These are phyloP conservation scores for Xylariaceae sp. DNA, from an alignment of 2,329 filamentous ascomycete species.

Conservation along the genomic window DNA sequence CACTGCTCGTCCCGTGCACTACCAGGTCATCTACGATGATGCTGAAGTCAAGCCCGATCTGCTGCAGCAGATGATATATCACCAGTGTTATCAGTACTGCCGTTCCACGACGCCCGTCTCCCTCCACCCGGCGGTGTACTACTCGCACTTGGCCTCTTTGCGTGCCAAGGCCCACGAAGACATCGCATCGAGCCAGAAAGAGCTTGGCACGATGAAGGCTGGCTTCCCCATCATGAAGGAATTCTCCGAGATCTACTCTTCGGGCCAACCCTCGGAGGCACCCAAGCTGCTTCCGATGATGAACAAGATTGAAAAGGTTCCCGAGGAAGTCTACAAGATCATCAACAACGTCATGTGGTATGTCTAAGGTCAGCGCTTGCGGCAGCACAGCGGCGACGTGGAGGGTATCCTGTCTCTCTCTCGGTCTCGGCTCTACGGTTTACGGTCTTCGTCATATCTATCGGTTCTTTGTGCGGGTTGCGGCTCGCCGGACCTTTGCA, in stretches of 20 bases:
- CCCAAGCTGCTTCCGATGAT: slow-evolving; percentile 24
- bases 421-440: slow-evolving; percentile 14
- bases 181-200: slow-evolving; percentile 35
- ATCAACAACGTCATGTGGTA: slow-evolving; percentile 38
- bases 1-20: slow-evolving; percentile 86
- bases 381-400: background rate
- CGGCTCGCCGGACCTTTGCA: too few species aligned
- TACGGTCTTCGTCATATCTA: slow-evolving; percentile 9
- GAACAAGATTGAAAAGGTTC: slow-evolving; percentile 4
- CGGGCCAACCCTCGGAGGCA: slow-evolving; percentile 8
- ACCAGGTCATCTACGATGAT: slow-evolving; percentile 84
- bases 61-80: slow-evolving; percentile 83
- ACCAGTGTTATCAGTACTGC: slow-evolving; percentile 90
- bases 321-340: slow-evolving; percentile 12
- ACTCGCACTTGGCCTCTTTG: slow-evolving; percentile 81
- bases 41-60: slow-evolving; percentile 57
- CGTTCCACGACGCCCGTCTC: slow-evolving; percentile 91
- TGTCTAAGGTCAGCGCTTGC: slow-evolving; percentile 23
- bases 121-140: slow-evolving; percentile 84
- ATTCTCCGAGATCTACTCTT: slow-evolving; percentile 12
- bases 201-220: slow-evolving; percentile 35
- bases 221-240: slow-evolving; percentile 23
- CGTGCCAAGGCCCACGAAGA: slow-evolving; percentile 71
- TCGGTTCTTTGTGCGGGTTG: too few species aligned
- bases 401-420: slow-evolving; percentile 5